These are phyloP conservation scores for Lachnellula willkommii DNA, from an alignment of 2,329 filamentous ascomycete genomes.

Conservation along the genomic window DNA sequence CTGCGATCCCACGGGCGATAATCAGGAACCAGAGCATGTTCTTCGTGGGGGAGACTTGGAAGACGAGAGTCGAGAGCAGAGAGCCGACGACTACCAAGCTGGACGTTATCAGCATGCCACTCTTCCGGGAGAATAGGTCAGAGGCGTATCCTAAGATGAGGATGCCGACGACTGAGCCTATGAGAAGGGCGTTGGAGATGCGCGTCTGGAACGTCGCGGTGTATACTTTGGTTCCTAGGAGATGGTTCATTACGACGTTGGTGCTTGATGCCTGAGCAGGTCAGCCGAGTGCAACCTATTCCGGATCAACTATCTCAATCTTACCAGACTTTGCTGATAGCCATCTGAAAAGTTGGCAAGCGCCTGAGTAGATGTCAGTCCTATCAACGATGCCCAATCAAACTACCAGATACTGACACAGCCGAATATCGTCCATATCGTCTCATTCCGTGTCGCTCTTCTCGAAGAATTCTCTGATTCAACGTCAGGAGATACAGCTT, in stretches of 20 bases:
- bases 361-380: constrained; percentile 10
- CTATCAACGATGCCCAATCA: background rate
- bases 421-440: background rate
- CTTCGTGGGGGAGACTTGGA: constrained; percentile 28
- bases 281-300: background rate
- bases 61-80: constrained; percentile 34
- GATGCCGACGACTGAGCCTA: constrained; percentile 32
- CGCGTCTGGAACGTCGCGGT: constrained; percentile 29
- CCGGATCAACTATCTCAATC: background rate
- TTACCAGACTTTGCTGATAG: constrained; percentile 29
- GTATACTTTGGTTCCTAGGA: constrained; percentile 26
- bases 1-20: constrained; percentile 34
- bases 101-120: constrained; percentile 31
- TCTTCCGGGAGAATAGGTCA: constrained; percentile 32
- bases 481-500: background rate
- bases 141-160: constrained; percentile 31
- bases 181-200: constrained; percentile 31
- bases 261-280: constrained; percentile 26
- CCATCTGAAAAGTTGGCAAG: constrained; percentile 33
- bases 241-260: constrained; percentile 32
- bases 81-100: constrained; percentile 30
- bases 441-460: background rate
- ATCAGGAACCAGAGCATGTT: constrained; percentile 37
- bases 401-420: background rate
- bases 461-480: background rate